Evolutionary conservation across 176 grass and related monocot species (phyloP).

Genomic region (Ananas comosus): DNA sequence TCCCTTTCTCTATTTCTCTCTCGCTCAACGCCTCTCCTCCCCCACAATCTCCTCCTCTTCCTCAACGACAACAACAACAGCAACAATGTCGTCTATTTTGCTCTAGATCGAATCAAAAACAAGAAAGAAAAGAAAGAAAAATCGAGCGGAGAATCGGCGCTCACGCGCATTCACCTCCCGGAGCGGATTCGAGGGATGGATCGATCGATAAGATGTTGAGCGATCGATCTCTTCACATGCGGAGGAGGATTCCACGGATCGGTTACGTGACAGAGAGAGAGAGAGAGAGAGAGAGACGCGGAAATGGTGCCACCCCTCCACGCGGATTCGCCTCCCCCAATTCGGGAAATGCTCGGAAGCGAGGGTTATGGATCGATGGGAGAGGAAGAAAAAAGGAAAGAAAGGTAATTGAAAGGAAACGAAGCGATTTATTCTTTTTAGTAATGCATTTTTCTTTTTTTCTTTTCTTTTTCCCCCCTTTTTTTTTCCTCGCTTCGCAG

Average conservation of each 20-base stretch:
- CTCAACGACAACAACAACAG: neutral
- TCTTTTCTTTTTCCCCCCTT: conserved; percentile 10
- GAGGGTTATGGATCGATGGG: neutral
- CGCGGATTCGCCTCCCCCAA: neutral
- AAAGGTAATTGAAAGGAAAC: neutral
- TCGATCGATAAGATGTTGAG: neutral
- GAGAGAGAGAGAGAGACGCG: neutral
- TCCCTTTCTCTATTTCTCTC: neutral
- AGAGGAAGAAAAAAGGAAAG: neutral
- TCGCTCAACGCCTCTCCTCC: neutral
- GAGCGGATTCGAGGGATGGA: neutral
- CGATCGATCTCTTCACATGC: neutral
- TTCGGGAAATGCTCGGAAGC: neutral
- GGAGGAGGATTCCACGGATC: neutral
- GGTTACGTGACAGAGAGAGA: neutral
- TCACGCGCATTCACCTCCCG: neutral
- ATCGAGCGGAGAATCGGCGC: no score
- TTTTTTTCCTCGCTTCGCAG: neutral
- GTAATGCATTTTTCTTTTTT: neutral
- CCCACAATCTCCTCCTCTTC: neutral
- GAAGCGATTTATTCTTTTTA: neutral
- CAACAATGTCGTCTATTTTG: no score
- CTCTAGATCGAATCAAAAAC: neutral
- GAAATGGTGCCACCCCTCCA: neutral
- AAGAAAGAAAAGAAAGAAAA: no score